Percentiles rank a stretch among this genome's conserved stretches.
Conservation (phyloP, 495 filamentous ascomycete species). For the Glutinoglossum americanum region DNA sequence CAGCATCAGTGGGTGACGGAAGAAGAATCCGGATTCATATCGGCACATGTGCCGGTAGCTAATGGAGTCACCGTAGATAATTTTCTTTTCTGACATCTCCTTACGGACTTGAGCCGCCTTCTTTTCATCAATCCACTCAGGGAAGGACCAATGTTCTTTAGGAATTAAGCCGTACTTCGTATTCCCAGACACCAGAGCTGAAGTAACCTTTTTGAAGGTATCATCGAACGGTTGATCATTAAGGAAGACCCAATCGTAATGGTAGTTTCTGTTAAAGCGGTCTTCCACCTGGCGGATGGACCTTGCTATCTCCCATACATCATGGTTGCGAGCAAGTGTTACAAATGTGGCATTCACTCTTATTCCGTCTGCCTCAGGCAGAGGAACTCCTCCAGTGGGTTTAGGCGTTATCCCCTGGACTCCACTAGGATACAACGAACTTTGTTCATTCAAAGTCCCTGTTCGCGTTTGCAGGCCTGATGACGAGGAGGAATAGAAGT, state of each 20-base stretch:
- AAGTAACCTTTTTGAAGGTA: constrained; percentile 79
- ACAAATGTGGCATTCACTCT: constrained; percentile 95
- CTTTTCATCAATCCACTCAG: constrained; percentile 66
- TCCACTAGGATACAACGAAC: not conserved
- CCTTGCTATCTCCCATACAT: constrained; percentile 89
- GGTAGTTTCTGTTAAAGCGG: constrained; percentile 83
- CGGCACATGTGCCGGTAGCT: constrained; percentile 91
- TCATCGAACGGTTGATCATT: constrained; percentile 89
- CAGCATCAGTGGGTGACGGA: constrained; percentile 58
- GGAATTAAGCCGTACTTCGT: constrained; percentile 75
- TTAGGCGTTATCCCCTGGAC: not conserved
- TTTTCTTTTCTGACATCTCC: constrained; percentile 64
- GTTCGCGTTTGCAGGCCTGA: constrained; percentile 22
- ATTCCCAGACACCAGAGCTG: constrained; percentile 68
- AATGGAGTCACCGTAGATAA: constrained; percentile 87
- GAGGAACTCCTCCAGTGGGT: constrained; percentile 20
- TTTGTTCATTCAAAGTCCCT: not conserved
- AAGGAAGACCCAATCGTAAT: constrained; percentile 98
- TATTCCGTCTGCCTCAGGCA: constrained; percentile 30
- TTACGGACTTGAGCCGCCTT: constrained; percentile 60
- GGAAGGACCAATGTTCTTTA: constrained; percentile 78
- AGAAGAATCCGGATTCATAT: constrained; percentile 87
- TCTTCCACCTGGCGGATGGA: constrained; percentile 93
- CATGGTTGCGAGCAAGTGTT: constrained; percentile 75
- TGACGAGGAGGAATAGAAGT: constrained; percentile 58